Evolutionary conservation across 306 rosid species (phyloP), one percentile per base, ranked within the genome.

Genomic region (Sechiopsis laciniata): DNA sequence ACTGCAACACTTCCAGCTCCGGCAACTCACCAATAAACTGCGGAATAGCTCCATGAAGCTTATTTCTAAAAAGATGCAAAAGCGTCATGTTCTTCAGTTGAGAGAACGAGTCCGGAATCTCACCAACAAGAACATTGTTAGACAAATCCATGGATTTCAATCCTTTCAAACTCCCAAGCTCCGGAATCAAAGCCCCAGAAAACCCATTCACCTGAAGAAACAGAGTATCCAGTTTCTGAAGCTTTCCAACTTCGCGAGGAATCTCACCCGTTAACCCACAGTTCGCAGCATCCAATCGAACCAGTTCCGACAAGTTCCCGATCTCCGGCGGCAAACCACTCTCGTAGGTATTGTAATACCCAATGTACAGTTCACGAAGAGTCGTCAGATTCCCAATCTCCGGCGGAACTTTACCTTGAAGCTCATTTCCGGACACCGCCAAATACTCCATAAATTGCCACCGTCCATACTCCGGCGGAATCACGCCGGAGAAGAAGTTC

Each of bases 141-240:
- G 98, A 93, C 75, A 93, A 88, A 83, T 93, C 98, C 96, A 93
- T 82, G 19, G 98, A 93, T 54, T 90, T 90, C 63, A 90, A 66
- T 63, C 87, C 86, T 77, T 84, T 87, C 75, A 93, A 76, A 20
- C 29, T 78, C 54, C 98, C 98, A 8, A 93, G 86, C 76, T 88
- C 92, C 12, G 84, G 75, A 14, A 96, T 86, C n/a, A 93, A 70
- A 40, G 89, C 69, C 37, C 98, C 97, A 0, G 91, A 65, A 26
- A 93, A 88, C 3, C 82, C 91, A 80, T 93, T 93, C 82, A 93
- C 97, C 62, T 93, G 98, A 65, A 93, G 93, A 81, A 93, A 93
- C 76, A 93, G 85, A 60, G 98, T 88, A 40, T 93, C 98, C 0
- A 90, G 86, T 1, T 87, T 93, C 69, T 87, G 89, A 24, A 93